Percentiles rank a stretch among this genome's conserved stretches.
Evolutionary conservation across 305 asterid genomes (phyloP).

Genomic region (Rubia balearica): DNA sequence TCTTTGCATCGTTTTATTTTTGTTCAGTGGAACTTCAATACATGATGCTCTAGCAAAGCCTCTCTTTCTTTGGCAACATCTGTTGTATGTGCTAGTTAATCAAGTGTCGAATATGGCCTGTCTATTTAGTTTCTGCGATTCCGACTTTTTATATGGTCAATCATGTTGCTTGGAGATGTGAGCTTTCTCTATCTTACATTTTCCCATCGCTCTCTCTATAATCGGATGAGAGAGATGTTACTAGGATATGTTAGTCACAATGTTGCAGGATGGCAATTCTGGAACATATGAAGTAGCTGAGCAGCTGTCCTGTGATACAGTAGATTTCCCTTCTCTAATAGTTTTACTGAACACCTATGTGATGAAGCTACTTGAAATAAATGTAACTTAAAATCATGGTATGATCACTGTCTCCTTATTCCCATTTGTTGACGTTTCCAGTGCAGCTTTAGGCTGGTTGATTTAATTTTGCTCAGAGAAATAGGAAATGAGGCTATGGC

Average conservation of each 20-base stretch:
- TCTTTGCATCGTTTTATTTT: conserved; percentile 22
- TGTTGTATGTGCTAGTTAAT: neutral
- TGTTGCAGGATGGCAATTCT: conserved; percentile 1
- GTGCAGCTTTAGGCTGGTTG: neutral
- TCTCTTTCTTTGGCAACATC: neutral
- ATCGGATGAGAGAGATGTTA: neutral
- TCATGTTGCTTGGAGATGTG: neutral
- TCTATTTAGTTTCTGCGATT: neutral
- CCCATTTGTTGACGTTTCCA: neutral
- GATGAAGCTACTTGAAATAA: neutral
- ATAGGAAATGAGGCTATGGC: neutral
- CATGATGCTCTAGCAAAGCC: conserved; percentile 4
- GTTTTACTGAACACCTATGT: neutral
- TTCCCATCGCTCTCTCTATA: neutral
- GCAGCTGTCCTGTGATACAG: neutral
- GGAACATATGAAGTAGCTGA: neutral
- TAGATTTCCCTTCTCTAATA: neutral
- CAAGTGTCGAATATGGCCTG: neutral
- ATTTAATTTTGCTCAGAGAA: neutral
- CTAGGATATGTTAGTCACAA: neutral
- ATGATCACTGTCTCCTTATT: conserved; percentile 1
- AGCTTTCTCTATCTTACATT: neutral
- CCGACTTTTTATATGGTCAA: neutral
- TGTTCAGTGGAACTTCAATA: neutral
- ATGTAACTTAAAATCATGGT: conserved; percentile 3